These are phyloP conservation scores for Globisporangium heterothallicum DNA, from an alignment of 352 stramenopile genomes.

Conservation along the genomic window DNA sequence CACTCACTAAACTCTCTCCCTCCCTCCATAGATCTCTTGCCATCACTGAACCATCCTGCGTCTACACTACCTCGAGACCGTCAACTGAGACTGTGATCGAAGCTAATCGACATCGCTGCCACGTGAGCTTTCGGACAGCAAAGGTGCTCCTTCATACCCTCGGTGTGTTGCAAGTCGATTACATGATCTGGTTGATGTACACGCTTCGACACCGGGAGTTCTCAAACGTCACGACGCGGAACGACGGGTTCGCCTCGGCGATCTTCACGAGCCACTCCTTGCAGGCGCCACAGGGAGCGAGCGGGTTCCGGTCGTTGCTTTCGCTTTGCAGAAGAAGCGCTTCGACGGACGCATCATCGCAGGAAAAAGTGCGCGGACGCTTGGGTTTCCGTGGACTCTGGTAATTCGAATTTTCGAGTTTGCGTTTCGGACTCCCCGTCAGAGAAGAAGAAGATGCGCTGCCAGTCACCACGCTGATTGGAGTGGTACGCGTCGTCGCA, in stretches of 20 bases:
- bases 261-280: slow-evolving; percentile 99
- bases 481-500: slow-evolving; percentile 5
- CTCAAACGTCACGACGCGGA: slow-evolving; percentile 96
- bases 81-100: no score
- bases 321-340: slow-evolving; percentile 19
- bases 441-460: not conserved
- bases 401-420: slow-evolving; percentile 14
- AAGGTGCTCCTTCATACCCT: no score
- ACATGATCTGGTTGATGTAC: slow-evolving; percentile 88
- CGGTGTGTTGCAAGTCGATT: no score
- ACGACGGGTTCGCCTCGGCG: slow-evolving; percentile 95
- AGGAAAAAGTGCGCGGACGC: slow-evolving; percentile 75
- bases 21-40: no score
- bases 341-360: slow-evolving; percentile 62
- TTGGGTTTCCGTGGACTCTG: slow-evolving; percentile 58
- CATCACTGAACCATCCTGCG: no score
- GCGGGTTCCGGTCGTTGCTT: slow-evolving; percentile 89
- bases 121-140: no score
- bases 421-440: slow-evolving; percentile 1
- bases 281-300: slow-evolving; percentile 97
- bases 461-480: slow-evolving; percentile 4
- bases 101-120: no score
- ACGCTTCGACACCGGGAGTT: slow-evolving; percentile 91
- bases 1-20: no score
- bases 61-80: no score